Evolutionary conservation across 495 filamentous ascomycete genomes (phyloP).

Genomic region (Tuber brumale): DNA sequence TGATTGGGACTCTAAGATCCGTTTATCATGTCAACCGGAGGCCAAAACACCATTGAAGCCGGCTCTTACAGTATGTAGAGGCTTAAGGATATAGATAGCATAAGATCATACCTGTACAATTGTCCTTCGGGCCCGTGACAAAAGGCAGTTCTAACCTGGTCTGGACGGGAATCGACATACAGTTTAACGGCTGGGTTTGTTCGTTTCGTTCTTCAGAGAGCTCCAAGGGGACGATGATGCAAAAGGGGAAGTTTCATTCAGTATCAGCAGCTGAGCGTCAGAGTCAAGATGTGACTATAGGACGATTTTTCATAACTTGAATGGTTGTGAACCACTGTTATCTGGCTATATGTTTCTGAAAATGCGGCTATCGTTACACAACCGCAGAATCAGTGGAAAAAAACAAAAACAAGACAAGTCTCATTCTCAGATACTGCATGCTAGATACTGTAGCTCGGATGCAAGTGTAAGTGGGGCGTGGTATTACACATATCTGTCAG

Average conservation of each 20-base stretch:
- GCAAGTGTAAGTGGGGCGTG: too few species aligned
- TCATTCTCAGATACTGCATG: not conserved
- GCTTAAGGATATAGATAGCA: not conserved
- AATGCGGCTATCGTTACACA: not conserved
- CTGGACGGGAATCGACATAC: constrained; percentile 35
- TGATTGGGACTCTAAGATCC: constrained; percentile 26
- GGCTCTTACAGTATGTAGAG: not conserved
- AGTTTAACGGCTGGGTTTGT: constrained; percentile 23
- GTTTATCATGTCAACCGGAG: constrained; percentile 8
- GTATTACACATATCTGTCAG: too few species aligned
- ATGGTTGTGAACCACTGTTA: constrained; percentile 11
- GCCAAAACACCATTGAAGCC: constrained; percentile 30
- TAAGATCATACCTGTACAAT: not conserved
- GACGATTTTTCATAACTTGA: constrained; percentile 19
- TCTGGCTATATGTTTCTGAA: not conserved
- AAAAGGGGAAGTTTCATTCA: constrained; percentile 11
- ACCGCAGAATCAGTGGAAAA: not conserved
- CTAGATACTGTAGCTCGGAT: not conserved
- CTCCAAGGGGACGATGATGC: constrained; percentile 21
- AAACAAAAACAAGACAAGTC: not conserved
- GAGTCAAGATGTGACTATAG: constrained; percentile 12
- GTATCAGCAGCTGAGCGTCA: constrained; percentile 17
- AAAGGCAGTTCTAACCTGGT: constrained; percentile 34
- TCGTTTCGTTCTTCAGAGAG: constrained; percentile 18
- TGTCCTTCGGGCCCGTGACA: constrained; percentile 23